Conservation (phyloP, 2,329 filamentous ascomycete genomes). For the Polychaeton citri region DNA sequence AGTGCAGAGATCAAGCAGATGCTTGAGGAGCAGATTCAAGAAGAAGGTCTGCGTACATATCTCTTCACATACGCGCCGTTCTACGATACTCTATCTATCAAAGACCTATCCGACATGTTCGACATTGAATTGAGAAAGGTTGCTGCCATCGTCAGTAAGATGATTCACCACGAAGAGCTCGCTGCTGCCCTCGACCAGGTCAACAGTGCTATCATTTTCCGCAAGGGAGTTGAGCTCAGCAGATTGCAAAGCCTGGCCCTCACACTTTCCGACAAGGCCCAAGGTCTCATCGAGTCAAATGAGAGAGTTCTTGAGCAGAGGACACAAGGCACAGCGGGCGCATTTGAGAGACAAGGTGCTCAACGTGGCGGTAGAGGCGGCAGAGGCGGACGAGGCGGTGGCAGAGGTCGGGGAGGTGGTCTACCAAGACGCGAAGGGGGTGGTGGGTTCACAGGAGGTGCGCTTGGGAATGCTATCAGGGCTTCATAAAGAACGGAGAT, state of each 20-base stretch:
- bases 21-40: slow-evolving; percentile 96
- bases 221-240: slow-evolving; percentile 96
- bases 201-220: slow-evolving; percentile 94
- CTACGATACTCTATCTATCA: slow-evolving; percentile 88
- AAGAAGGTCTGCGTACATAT: slow-evolving; percentile 94
- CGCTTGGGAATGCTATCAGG: slow-evolving; percentile 48
- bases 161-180: slow-evolving; percentile 98
- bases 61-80: slow-evolving; percentile 99
- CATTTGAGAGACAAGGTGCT: slow-evolving; percentile 84
- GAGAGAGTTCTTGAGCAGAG: slow-evolving; percentile 94
- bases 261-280: slow-evolving; percentile 90
- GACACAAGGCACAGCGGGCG: slow-evolving; percentile 88
- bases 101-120: slow-evolving; percentile 84
- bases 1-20: slow-evolving; percentile 89
- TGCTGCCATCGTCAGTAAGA: slow-evolving; percentile 89
- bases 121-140: slow-evolving; percentile 87
- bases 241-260: slow-evolving; percentile 90
- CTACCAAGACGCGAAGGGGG: slow-evolving; percentile 60
- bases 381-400: slow-evolving; percentile 42
- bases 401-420: slow-evolving; percentile 40
- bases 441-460: slow-evolving; percentile 71
- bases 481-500: slow-evolving; percentile 23
- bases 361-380: slow-evolving; percentile 54
- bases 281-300: slow-evolving; percentile 88
- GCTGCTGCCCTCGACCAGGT: slow-evolving; percentile 95